Conservation (phyloP, 257 asterid species). For the Eucommia ulmoides region DNA sequence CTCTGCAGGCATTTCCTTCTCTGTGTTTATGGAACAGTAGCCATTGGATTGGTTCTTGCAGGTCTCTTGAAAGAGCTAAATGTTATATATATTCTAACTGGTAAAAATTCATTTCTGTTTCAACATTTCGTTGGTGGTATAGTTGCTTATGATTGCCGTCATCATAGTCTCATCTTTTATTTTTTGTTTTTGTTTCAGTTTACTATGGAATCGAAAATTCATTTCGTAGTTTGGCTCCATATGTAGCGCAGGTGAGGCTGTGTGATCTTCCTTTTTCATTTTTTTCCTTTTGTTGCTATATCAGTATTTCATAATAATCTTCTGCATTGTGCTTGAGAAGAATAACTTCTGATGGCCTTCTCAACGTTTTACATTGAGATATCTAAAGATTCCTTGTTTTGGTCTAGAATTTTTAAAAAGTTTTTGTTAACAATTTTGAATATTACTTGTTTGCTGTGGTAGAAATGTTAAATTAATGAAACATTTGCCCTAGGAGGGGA, state of each 20-base stretch:
- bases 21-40: slow-evolving; percentile 70
- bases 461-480: neutral
- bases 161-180: slow-evolving; percentile 2
- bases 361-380: neutral
- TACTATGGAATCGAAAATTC: slow-evolving; percentile 83
- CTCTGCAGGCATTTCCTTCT: slow-evolving; percentile 84
- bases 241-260: slow-evolving; percentile 58
- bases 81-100: slow-evolving; percentile 69
- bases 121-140: slow-evolving; percentile 9
- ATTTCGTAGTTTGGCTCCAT: slow-evolving; percentile 67
- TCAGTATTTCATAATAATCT: too few species aligned
- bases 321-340: neutral
- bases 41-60: slow-evolving; percentile 66
- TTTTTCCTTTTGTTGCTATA: neutral
- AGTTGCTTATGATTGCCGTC: slow-evolving; percentile 12
- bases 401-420: neutral
- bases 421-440: neutral
- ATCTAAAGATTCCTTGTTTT: neutral
- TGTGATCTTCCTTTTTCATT: neutral
- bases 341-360: neutral
- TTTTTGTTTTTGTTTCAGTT: slow-evolving; percentile 39
- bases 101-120: slow-evolving; percentile 26
- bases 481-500: neutral
- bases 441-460: neutral
- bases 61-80: slow-evolving; percentile 72